phyloP scores from a whole-genome alignment of 345 rosid genomes.

The Citrus australasica region DNA sequence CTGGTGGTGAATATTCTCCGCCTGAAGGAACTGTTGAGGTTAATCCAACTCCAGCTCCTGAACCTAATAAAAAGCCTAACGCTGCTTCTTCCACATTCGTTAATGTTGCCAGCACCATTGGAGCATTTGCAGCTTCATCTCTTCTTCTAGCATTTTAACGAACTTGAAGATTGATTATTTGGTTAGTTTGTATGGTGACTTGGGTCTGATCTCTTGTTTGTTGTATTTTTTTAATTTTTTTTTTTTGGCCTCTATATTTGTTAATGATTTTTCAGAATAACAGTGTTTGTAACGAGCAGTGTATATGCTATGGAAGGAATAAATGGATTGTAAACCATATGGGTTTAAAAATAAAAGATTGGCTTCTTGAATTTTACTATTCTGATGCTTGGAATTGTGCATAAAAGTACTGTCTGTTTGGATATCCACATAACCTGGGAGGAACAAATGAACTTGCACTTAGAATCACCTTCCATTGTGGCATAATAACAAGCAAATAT shows the following conservation, averaged over 20 bases:
- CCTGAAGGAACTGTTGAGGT: constrained; percentile 36
- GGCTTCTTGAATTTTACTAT: no score
- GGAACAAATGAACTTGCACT: background rate
- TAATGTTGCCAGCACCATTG: constrained; percentile 27
- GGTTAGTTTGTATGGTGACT: background rate
- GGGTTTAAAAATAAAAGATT: background rate
- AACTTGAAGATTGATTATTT: background rate
- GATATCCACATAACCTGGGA: background rate
- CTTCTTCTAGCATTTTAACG: constrained; percentile 33
- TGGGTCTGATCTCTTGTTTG: background rate
- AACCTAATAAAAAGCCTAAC: constrained; percentile 20
- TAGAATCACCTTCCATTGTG: background rate
- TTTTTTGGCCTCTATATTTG: background rate
- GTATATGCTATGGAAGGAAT: constrained; percentile 9
- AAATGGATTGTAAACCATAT: constrained; percentile 14
- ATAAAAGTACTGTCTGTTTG: background rate
- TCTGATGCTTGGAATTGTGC: background rate
- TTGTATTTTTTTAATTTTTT: background rate
- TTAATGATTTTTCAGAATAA: constrained; percentile 23
- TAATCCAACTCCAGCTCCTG: constrained; percentile 57
- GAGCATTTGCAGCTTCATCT: constrained; percentile 55
- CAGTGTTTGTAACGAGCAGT: background rate
- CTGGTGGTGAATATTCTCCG: constrained; percentile 38
- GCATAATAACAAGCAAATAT: background rate
- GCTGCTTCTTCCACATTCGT: constrained; percentile 37